These are phyloP conservation scores for Tolypocladium capitatum DNA, from an alignment of 2,329 filamentous ascomycete genomes.

Conservation along the genomic window DNA sequence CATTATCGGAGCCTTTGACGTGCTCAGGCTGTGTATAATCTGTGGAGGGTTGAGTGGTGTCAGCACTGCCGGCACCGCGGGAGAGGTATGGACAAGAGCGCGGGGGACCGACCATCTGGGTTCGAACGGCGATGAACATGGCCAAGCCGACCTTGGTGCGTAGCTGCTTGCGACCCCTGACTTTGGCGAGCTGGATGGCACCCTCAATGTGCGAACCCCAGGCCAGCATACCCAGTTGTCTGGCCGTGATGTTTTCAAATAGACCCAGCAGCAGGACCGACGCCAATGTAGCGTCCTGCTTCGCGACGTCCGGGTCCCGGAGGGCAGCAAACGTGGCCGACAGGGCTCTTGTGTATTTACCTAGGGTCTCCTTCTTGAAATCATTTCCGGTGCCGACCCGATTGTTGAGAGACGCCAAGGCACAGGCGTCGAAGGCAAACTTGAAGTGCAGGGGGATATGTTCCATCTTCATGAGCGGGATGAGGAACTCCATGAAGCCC, in stretches of 20 bases:
- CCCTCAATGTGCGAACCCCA: conserved; percentile 54
- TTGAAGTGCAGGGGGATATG: conserved; percentile 32
- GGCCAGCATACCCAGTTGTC: conserved; percentile 38
- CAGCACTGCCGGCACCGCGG: not conserved
- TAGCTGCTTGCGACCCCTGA: conserved; percentile 41
- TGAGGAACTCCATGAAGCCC: conserved; percentile 46
- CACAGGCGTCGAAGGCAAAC: conserved; percentile 45
- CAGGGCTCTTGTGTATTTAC: conserved; percentile 41
- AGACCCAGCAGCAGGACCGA: conserved; percentile 46
- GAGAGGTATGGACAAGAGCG: not conserved
- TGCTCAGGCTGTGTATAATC: conserved; percentile 44
- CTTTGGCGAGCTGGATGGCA: conserved; percentile 46
- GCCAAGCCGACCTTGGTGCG: conserved; percentile 37
- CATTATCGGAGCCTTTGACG: conserved; percentile 37
- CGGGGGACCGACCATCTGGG: conserved; percentile 37
- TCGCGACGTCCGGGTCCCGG: conserved; percentile 32
- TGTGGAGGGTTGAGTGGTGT: conserved; percentile 9
- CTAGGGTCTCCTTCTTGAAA: conserved; percentile 28
- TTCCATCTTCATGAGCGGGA: conserved; percentile 38
- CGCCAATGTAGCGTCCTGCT: conserved; percentile 43
- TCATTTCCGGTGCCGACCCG: conserved; percentile 22
- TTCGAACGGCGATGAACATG: conserved; percentile 46
- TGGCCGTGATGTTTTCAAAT: conserved; percentile 47
- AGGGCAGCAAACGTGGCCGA: conserved; percentile 39
- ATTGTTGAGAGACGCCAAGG: conserved; percentile 44